These are phyloP conservation scores for Penicillium sp. DNA, from an alignment of 2,329 filamentous ascomycete species.

Conservation along the genomic window DNA sequence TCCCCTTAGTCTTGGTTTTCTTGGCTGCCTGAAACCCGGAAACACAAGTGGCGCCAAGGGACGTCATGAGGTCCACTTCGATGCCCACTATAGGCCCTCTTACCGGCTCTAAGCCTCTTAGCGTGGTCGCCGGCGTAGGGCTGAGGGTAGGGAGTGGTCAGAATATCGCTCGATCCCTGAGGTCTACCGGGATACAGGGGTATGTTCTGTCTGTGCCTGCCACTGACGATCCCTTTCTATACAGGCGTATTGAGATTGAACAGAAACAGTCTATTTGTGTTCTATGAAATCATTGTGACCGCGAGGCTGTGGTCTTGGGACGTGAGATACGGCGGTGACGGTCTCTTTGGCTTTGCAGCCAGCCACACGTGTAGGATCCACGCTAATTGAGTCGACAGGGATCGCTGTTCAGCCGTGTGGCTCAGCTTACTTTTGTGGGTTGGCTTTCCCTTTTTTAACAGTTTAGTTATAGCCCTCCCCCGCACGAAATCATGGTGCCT, in stretches of 20 bases:
- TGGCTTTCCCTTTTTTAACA: not conserved
- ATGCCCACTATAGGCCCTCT: not conserved
- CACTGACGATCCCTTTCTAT: not conserved
- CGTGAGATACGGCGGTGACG: not conserved
- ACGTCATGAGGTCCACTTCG: not conserved
- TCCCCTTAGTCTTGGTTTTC: not conserved
- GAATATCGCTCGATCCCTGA: not conserved
- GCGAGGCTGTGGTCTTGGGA: not conserved
- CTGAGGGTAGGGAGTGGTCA: not conserved
- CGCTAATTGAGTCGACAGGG: not conserved
- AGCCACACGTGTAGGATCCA: not conserved
- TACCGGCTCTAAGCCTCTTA: not conserved
- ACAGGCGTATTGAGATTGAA: not conserved
- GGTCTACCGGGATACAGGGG: not conserved
- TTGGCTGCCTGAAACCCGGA: not conserved
- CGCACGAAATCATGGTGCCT: not conserved
- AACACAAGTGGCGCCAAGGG: not conserved
- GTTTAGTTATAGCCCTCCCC: not conserved
- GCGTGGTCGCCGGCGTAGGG: not conserved
- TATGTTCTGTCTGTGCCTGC: too few species aligned
- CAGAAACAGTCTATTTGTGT: not conserved
- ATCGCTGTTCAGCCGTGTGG: not conserved
- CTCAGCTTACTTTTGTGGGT: not conserved
- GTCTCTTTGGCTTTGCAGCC: not conserved
- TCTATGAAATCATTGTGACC: not conserved